Conservation (phyloP, 805 yeast species). For the Wickerhamomyces rabaulensis region DNA sequence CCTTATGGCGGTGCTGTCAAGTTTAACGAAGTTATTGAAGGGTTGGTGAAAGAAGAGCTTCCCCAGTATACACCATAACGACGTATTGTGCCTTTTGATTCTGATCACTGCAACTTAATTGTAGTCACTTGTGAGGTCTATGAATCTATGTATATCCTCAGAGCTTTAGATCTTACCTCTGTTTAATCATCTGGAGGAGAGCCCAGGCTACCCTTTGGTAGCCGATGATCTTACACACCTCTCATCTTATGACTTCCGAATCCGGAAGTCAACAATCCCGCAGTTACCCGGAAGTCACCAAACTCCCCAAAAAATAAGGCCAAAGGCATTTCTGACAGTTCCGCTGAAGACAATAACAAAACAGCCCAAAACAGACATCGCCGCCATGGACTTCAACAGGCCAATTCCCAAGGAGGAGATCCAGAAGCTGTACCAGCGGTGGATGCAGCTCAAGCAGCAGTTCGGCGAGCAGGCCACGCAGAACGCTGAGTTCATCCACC, state of each 20-base stretch:
- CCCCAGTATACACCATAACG: conserved; percentile 33
- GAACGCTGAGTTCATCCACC: conserved; percentile 53
- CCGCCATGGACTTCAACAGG: conserved; percentile 20
- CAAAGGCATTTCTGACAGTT: neutral
- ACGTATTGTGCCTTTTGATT: neutral
- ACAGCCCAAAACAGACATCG: neutral
- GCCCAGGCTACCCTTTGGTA: too few species aligned
- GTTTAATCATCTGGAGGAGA: too few species aligned
- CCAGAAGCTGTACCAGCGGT: conserved; percentile 37
- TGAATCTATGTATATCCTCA: too few species aligned
- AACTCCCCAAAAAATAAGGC: neutral
- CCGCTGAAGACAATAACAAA: conserved; percentile 3
- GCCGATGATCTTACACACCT: neutral
- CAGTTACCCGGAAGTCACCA: neutral
- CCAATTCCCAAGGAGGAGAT: conserved; percentile 23
- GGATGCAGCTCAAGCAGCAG: conserved; percentile 51
- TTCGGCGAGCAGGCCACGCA: conserved; percentile 49
- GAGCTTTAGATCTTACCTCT: too few species aligned
- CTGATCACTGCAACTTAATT: too few species aligned
- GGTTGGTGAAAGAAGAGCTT: conserved; percentile 35
- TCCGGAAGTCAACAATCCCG: conserved; percentile 3
- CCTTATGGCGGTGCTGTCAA: conserved; percentile 44
- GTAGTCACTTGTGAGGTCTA: too few species aligned
- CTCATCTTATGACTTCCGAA: neutral
- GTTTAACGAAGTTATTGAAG: conserved; percentile 32